A percentile compares a stretch with the other conserved stretches of the same genome.
Evolutionary conservation across 2,329 filamentous ascomycete genomes (phyloP).

Genomic region (Aspergillus bombycis): DNA sequence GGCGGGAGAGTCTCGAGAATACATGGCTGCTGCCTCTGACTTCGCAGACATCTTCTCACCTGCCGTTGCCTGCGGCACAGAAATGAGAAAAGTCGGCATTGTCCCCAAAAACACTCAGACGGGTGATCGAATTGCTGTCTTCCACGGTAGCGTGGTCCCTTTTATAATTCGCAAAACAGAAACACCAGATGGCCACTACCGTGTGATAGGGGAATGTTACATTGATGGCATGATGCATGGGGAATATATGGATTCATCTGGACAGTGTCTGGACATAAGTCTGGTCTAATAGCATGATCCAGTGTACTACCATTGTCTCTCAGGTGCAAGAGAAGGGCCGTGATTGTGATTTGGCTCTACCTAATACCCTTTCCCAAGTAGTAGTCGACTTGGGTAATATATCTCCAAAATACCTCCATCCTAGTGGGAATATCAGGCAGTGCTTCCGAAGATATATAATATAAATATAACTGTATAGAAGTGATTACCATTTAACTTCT

Average conservation of each 20-base stretch:
- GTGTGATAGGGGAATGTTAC: not conserved
- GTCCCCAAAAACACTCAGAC: not conserved
- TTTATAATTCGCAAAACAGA: not conserved
- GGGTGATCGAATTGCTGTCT: not conserved
- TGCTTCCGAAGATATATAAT: too few relatives aligned
- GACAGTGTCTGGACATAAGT: too few relatives aligned
- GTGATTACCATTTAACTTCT: too few relatives aligned
- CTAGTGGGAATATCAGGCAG: too few relatives aligned
- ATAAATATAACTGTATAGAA: too few relatives aligned
- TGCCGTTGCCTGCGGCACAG: not conserved
- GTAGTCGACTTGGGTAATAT: too few relatives aligned
- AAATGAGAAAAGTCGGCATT: not conserved
- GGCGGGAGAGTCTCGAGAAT: not conserved
- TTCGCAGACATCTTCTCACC: not conserved
- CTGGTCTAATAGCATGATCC: too few relatives aligned
- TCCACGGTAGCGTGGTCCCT: not conserved
- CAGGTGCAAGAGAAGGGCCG: accelerated
- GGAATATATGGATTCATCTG: not conserved
- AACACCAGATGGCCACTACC: not conserved
- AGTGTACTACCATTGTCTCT: too few relatives aligned
- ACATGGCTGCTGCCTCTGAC: not conserved
- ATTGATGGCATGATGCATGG: not conserved
- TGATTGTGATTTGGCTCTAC: too few relatives aligned
- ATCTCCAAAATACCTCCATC: too few relatives aligned
- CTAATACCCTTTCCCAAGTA: too few relatives aligned